Base-by-base conservation (phyloP, 139 green algal genomes). In the Chlamydomonas sp. region DNA sequence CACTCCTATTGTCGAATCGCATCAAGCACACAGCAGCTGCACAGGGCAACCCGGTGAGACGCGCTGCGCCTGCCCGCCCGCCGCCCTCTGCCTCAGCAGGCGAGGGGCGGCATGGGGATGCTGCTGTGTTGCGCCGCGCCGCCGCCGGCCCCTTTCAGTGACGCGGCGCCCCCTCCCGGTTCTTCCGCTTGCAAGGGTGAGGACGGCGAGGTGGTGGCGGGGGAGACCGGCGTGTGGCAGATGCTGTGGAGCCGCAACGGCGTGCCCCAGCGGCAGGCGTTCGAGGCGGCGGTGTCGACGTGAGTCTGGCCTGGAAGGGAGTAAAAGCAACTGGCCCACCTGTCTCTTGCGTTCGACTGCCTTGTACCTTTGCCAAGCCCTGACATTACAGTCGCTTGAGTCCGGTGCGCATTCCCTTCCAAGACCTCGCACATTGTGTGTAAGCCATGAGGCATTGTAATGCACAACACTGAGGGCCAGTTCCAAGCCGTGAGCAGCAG, bases 161-260 rank as follows among this genome's bases (percentile, higher is more conserved):
- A 89, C 77, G 7, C 75, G 61, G 78, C 16, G 66, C 61, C 66
- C 68, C 17, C 66, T 59, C 77, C 17, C 83, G 83, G 5, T 61
- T 12, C 18, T 72, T 17, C 18, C 67, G 76, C 59, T 84, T 78
- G 76, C 84, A 83, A 89, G 76, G 85, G 80, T 60, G 77, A 86
- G 61, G 85, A 78, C 16, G 77, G 67, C 18, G 72, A 15, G 0
- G 14, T 18, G 0, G 83, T 63, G 31, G 57, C 5, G 31, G 82
- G 82, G 15, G 75, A 14, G 63, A 57, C 4, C n/a, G 86, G 86
- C 79, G 78, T 81, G n/a, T 90, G 87, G 87, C 87, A 90, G 66
- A 86, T 90, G 4, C 80, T 90, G 57, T 90, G 87, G 87, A 88
- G 83, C 57, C 76, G 85, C 64, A 85, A 72, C 64, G 76, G 72